Percentiles rank a stretch among this genome's conserved stretches.
Evolutionary conservation across 2,329 filamentous ascomycete species (phyloP).

Genomic region (Endoconidiophora polonica): DNA sequence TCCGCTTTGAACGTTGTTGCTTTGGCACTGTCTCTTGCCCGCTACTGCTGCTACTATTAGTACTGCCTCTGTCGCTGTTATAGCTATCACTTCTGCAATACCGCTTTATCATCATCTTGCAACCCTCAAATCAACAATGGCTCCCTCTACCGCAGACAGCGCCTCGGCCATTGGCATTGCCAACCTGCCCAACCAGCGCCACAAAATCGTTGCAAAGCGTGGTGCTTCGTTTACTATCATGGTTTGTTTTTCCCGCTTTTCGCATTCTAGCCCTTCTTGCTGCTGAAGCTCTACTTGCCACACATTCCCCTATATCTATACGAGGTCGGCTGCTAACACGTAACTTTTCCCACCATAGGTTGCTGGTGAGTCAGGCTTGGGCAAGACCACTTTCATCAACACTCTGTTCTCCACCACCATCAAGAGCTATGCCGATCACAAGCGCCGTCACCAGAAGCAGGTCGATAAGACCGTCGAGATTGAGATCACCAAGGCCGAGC

Average conservation of each 20-base stretch:
- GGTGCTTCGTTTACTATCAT: conserved; percentile 99
- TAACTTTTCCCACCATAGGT: conserved; percentile 38
- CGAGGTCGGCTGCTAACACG: conserved; percentile 3
- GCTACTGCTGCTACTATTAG: neutral
- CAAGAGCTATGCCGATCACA: conserved; percentile 99
- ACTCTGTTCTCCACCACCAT: conserved; percentile 99
- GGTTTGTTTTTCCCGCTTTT: conserved; percentile 37
- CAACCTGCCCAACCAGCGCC: conserved; percentile 57
- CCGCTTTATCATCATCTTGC: conserved; percentile 1
- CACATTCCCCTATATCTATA: neutral
- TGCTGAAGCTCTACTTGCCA: neutral
- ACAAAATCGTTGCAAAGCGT: conserved; percentile 64
- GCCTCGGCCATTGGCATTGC: conserved; percentile 57
- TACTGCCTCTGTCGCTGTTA: too few relatives aligned
- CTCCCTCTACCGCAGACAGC: conserved; percentile 39
- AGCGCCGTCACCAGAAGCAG: conserved; percentile 97
- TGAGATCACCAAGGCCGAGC: conserved; percentile 97
- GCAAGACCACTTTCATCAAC: conserved; percentile 99
- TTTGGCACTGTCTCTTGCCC: neutral
- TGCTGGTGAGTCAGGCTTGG: conserved; percentile 92
- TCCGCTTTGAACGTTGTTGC: neutral
- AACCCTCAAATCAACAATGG: conserved; percentile 27
- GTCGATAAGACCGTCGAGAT: conserved; percentile 99
- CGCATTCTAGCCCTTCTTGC: neutral
- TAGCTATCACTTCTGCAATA: neutral